Percentiles rank a stretch among this genome's conserved stretches.
phyloP scores from a whole-genome alignment of 768 basidiomycete species.

The Guyanaporus albipodus region DNA sequence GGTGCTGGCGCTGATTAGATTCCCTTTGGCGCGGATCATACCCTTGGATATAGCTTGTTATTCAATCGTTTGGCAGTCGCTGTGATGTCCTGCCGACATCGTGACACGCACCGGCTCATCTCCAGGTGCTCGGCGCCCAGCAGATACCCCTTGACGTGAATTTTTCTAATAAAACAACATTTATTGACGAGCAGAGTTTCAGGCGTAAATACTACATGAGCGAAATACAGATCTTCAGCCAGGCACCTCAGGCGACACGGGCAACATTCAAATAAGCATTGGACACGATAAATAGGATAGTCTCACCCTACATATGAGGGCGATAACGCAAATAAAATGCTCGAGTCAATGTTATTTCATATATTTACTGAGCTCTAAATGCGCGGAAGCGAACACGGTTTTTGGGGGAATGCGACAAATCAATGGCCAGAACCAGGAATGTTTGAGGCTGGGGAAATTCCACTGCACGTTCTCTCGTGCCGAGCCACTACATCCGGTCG shows the following conservation, averaged over 20 bases:
- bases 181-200: background rate
- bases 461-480: constrained; percentile 24
- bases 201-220: background rate
- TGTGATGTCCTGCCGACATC: constrained; percentile 1
- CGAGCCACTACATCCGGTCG: constrained; percentile 27
- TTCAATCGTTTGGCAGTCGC: background rate
- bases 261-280: background rate
- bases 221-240: background rate
- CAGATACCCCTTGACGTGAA: background rate
- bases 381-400: constrained; percentile 4
- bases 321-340: constrained; percentile 10
- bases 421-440: background rate
- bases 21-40: constrained; percentile 4
- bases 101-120: background rate
- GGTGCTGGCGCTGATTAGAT: background rate
- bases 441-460: background rate
- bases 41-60: background rate
- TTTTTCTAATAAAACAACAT: background rate
- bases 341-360: constrained; percentile 6
- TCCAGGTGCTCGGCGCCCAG: background rate
- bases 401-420: background rate
- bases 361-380: constrained; percentile 3
- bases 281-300: constrained; percentile 4
- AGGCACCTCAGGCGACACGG: background rate
- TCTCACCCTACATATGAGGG: constrained; percentile 1